A percentile compares a stretch with the other conserved stretches of the same genome.
Evolutionary conservation across 495 filamentous ascomycete genomes (phyloP).

Genomic region (Paragyromitra xinjiangensis): DNA sequence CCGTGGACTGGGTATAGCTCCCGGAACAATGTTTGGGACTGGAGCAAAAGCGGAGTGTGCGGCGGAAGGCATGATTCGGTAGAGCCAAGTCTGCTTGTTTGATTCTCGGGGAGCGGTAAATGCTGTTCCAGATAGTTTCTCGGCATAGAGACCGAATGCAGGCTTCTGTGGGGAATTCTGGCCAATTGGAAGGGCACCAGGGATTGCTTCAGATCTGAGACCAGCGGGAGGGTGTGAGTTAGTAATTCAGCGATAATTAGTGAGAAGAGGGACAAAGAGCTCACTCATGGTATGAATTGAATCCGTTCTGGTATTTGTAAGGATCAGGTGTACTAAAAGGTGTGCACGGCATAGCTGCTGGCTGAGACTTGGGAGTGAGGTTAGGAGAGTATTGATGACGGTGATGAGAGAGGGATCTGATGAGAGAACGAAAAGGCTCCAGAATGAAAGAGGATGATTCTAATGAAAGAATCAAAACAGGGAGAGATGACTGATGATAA

Average conservation of each 20-base stretch:
- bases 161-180: slow-evolving; percentile 91
- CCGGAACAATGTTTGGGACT: slow-evolving; percentile 47
- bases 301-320: slow-evolving; percentile 75
- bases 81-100: slow-evolving; percentile 94
- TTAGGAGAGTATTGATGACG: neutral
- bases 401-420: neutral
- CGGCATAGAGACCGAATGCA: slow-evolving; percentile 83
- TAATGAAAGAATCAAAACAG: neutral
- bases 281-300: slow-evolving; percentile 70
- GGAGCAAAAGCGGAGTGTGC: slow-evolving; percentile 78
- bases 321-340: slow-evolving; percentile 66
- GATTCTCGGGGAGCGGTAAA: slow-evolving; percentile 90
- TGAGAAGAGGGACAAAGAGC: slow-evolving; percentile 32
- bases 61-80: slow-evolving; percentile 84
- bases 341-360: slow-evolving; percentile 66
- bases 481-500: neutral
- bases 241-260: neutral
- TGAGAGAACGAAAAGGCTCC: slow-evolving; percentile 8
- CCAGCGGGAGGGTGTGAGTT: neutral
- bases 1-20: slow-evolving; percentile 11
- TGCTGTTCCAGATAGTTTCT: slow-evolving; percentile 92
- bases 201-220: slow-evolving; percentile 50
- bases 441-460: slow-evolving; percentile 4
- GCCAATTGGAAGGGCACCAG: slow-evolving; percentile 64
- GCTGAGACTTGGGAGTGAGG: neutral